Base-by-base conservation (phyloP, 2,329 filamentous ascomycete species). In the Dactylonectria macrodidyma region DNA sequence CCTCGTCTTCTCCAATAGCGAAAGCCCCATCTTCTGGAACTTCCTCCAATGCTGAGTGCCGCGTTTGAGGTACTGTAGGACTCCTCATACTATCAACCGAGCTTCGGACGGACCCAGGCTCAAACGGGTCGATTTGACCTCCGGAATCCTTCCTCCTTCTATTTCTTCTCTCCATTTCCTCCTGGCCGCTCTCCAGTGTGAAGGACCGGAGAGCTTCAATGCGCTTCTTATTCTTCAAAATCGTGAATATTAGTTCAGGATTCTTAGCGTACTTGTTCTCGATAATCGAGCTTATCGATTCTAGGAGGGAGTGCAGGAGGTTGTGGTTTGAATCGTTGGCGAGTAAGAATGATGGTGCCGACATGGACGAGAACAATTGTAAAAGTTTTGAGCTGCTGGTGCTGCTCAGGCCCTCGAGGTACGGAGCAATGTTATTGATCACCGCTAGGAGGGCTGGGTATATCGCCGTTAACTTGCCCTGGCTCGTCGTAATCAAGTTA, bases 391-490 rank as follows among this genome's bases (percentile, higher is more conserved):
- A 90, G 78, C 93, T 93, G 16, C 94, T 91, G 3, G 91, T 88
- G 4, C 90, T 85, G 58, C 92, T 94, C 11, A 98, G 84, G 24
- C 92, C 89, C 76, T 96, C 90, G 5, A 96, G 85, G 77, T 97
- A 93, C 16, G 96, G 92, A 11, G 95, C 91, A 70, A 98, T 91
- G 76, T 99, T 99, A 80, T 96, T 96, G 76, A 99, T 92, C 52
- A 98, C 93, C 0, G 95, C 95, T 51, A 99, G 83, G 3, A 99
- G 86, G 1, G 96, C 95, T 16, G 95, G 95, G 77, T 98, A 98
- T 36, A 98, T 93, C 12, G 95, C 94, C 52, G 95, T 93, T 8
- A 98, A 87, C 72, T 93, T 95, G 59, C 95, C 94, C 82, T 97
- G 95, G 77, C 95, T 97, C 5, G 91, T 92, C 0, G 95, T 96